A percentile compares a stretch with the other conserved stretches of the same genome.
These are phyloP conservation scores for Aspergillus aculeatus DNA, from an alignment of 2,329 filamentous ascomycete genomes.

Conservation along the genomic window DNA sequence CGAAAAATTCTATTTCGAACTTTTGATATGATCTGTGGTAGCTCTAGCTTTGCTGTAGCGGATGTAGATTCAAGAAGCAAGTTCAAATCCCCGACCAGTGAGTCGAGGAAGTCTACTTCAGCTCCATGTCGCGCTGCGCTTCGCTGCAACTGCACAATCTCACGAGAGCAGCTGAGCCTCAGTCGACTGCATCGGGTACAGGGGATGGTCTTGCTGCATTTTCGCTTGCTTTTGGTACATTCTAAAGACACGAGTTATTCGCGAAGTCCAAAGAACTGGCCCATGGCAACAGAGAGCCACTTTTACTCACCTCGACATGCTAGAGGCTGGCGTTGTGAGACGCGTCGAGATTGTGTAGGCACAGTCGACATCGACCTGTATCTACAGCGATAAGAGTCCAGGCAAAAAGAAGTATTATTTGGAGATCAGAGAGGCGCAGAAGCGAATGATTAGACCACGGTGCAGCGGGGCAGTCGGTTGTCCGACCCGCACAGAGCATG, in stretches of 20 bases:
- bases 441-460: too few species aligned
- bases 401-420: too few species aligned
- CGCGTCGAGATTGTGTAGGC: neutral
- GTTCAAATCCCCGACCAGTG: conserved; percentile 24
- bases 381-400: neutral
- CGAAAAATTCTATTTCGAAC: conserved; percentile 22
- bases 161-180: conserved; percentile 26
- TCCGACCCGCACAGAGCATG: neutral
- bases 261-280: neutral
- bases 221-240: conserved; percentile 28
- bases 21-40: neutral
- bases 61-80: neutral
- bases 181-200: conserved; percentile 25
- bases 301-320: neutral
- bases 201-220: conserved; percentile 27
- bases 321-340: neutral
- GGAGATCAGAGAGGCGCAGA: too few species aligned
- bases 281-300: neutral
- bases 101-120: conserved; percentile 27
- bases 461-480: neutral
- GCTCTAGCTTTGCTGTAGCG: neutral
- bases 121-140: conserved; percentile 26
- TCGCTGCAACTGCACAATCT: conserved; percentile 25
- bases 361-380: neutral
- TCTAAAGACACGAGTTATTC: conserved; percentile 11